Evolutionary conservation across 129 eudicot genomes (phyloP), one percentile per base, ranked within the genome.

Genomic region (Centrapalus pauciflorus): DNA sequence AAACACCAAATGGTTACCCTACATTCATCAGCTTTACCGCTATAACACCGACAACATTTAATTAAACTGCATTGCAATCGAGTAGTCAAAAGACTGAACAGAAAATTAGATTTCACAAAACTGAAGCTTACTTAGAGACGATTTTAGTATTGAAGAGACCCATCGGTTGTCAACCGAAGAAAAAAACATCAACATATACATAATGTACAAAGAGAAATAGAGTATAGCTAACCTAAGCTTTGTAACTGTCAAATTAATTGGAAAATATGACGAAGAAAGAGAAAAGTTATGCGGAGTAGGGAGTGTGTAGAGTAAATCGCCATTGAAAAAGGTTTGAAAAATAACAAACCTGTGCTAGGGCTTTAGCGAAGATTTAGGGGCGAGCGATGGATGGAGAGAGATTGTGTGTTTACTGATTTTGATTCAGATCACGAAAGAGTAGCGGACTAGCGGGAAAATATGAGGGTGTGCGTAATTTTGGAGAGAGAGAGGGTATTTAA

Each of bases 291-390:
- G 16, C 37, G 38, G n/a, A n/a, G n/a, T n/a, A 26, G 32, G 26
- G 12, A 23, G 25, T 40, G 3, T 35, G 38, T 11, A 55, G 45
- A 26, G 38, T 69, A 69, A 37, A 69, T 38, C 66, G 49, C 34
- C 58, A 46, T 72, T 72, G 70, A 62, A 51, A 72, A 1, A 50
- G 41, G 8, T 45, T 60, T 59, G 70, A 71, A 48, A 48, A 14
- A 58, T 26, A 49, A 62, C 70, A 54, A 72, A 72, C 77, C 71
- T 72, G 41, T 61, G 71, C 32, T 64, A 73, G 72, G 78, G 78
- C 58, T 73, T 64, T 38, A 52, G 66, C 78, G 78, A 33, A 54
- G 78, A 73, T 64, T 64, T 73, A 73, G 78, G 78, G 46, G 30
- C 34, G 72, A 64, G 64, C n/a, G 41, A 68, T 8, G 30, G 52